Evolutionary conservation across 139 green algal genomes (phyloP), one percentile per base, ranked within the genome.

Genomic region (Prasinococcaceae sp.): DNA sequence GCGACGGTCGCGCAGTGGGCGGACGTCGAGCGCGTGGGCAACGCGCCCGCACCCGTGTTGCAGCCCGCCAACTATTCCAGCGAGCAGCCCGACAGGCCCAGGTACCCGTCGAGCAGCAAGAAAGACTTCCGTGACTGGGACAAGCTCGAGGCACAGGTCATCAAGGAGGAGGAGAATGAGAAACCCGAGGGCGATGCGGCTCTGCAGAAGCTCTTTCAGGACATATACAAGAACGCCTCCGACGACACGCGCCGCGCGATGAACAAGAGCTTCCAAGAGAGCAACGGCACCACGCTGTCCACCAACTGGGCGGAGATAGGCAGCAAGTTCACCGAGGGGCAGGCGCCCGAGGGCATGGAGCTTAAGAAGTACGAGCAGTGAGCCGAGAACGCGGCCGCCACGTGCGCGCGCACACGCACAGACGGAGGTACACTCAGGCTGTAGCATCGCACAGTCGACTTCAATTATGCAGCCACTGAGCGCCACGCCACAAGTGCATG

Each of bases 271-370:
- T 96, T 87, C 61, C 58, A 79, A 61, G 77, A 77, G 47, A 81
- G 61, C 30, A 84, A 82, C 46, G 90, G 90, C 28, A 96, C 86
- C 0, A 76, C 86, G 50, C 75, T 98, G 35, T 90, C 74, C 53
- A 98, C 90, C 37, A 96, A 96, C 71, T 98, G 90, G 90, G 75
- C 72, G 28, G 90, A 98, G 9, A 79, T 98, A 10, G 81, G 78
- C 12, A 38, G 25, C 12, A 85, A 86, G 59, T 76, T 77, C 6
- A 64, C 76, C 10, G 76, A 89, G 49, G 81, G 64, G 53, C 75
- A 67, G 30, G 72, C 80, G 19, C 82, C 78, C 1, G 57, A 74
- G 12, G 75, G 70, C 23, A 81, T 85, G 72, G 72, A 80, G 54
- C 66, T 51, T 9, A 74, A 73, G 40, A 78, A 79, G 53, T 86